Conservation (phyloP, 495 filamentous ascomycete species). For the Choiromyces venosus region DNA sequence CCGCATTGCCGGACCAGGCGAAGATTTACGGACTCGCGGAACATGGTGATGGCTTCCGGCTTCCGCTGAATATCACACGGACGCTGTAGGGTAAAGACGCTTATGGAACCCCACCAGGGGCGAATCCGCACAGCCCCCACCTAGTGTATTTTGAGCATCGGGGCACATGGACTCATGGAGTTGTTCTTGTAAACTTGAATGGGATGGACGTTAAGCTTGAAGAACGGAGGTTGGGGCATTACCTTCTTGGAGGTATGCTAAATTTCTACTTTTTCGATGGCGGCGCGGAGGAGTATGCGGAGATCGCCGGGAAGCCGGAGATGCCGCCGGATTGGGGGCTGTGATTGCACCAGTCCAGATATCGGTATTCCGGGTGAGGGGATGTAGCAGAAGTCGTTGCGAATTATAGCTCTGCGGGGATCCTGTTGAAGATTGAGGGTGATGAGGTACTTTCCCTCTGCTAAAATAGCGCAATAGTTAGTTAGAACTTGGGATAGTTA, state of each 20-base stretch:
- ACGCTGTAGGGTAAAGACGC: conserved; percentile 76
- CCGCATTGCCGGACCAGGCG: conserved; percentile 59
- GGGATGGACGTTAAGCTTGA: conserved; percentile 87
- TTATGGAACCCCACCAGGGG: conserved; percentile 57
- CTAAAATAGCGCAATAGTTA: too few relatives aligned
- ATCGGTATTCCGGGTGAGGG: too few relatives aligned
- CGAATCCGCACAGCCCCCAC: conserved; percentile 76
- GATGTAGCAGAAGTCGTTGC: conserved; percentile 74
- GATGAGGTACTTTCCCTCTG: too few relatives aligned
- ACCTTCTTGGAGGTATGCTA: conserved; percentile 72
- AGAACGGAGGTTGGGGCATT: conserved; percentile 74
- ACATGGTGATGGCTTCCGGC: conserved; percentile 64
- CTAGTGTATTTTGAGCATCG: conserved; percentile 82
- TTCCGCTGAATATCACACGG: conserved; percentile 67
- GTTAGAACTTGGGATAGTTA: too few relatives aligned
- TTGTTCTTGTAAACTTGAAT: conserved; percentile 75
- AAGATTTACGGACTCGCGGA: conserved; percentile 78
- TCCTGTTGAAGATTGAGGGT: too few relatives aligned
- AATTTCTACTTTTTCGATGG: conserved; percentile 83
- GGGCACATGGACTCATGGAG: conserved; percentile 60
- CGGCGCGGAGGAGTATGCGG: conserved; percentile 68
- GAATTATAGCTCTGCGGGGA: conserved; percentile 69
- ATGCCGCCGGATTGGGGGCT: conserved; percentile 89
- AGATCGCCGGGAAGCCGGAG: conserved; percentile 61
- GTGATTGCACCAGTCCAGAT: conserved; percentile 79